These are phyloP conservation scores for Trametes elegans DNA, from an alignment of 768 basidiomycete species.

Conservation along the genomic window DNA sequence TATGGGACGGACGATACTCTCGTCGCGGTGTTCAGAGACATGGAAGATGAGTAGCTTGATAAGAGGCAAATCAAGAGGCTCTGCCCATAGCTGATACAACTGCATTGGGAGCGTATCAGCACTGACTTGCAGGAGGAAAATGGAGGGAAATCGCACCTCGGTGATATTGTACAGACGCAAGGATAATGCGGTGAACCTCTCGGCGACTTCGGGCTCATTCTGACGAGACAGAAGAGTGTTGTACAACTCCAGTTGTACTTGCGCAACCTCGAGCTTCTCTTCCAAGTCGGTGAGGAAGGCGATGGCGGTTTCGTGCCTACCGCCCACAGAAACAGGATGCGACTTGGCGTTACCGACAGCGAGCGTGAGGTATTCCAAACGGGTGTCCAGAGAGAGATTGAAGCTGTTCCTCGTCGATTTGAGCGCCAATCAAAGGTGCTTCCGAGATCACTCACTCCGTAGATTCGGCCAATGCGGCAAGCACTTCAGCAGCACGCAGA, in stretches of 20 bases:
- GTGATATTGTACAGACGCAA: slow-evolving; percentile 73
- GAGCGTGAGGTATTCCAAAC: slow-evolving; percentile 90
- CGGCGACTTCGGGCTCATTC: slow-evolving; percentile 59
- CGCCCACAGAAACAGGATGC: slow-evolving; percentile 75
- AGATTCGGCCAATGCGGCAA: slow-evolving; percentile 81
- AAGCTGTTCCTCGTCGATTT: slow-evolving; percentile 43
- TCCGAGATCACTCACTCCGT: slow-evolving; percentile 54
- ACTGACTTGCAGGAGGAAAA: background rate
- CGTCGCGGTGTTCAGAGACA: slow-evolving; percentile 90
- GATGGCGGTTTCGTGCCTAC: slow-evolving; percentile 85
- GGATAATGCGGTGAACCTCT: slow-evolving; percentile 58
- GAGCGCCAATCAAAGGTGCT: background rate
- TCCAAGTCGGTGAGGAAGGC: slow-evolving; percentile 93
- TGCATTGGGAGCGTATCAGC: slow-evolving; percentile 30
- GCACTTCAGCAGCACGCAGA: slow-evolving; percentile 82
- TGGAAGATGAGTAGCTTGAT: slow-evolving; percentile 90
- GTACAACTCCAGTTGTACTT: slow-evolving; percentile 93
- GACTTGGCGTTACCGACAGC: slow-evolving; percentile 97
- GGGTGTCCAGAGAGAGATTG: slow-evolving; percentile 62
- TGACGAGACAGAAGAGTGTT: slow-evolving; percentile 55
- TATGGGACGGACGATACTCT: slow-evolving; percentile 74
- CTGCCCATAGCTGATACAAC: slow-evolving; percentile 87
- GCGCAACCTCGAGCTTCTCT: slow-evolving; percentile 95
- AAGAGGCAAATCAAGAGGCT: slow-evolving; percentile 79
- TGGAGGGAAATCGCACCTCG: slow-evolving; percentile 51